Conservation (phyloP, 1,284 basidiomycete species). For the Puccinia polysora region DNA sequence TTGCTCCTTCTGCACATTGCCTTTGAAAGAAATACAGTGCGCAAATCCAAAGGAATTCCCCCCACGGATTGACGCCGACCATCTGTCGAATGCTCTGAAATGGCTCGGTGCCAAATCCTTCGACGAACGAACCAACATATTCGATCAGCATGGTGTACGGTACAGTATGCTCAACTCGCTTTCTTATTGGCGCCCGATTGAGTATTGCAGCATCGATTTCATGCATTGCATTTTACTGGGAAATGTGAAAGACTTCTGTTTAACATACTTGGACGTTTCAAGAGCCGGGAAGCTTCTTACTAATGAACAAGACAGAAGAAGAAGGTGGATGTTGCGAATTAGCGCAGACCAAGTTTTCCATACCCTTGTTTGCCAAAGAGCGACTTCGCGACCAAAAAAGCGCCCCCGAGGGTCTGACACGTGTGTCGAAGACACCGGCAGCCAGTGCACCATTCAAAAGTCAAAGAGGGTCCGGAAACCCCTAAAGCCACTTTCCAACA, state of each 20-base stretch:
- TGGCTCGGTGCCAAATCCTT: constrained; percentile 1
- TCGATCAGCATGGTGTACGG: constrained; percentile 19
- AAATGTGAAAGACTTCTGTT: constrained; percentile 9
- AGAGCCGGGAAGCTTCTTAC: constrained; percentile 7
- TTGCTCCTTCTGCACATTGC: constrained; percentile 24
- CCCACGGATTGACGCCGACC: neutral
- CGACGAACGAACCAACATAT: neutral
- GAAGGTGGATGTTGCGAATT: neutral
- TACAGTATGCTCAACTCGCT: constrained; percentile 25
- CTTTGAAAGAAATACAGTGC: neutral
- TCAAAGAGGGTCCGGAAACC: neutral
- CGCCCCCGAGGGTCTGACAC: neutral
- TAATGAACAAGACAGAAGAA: neutral
- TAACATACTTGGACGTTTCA: constrained; percentile 3
- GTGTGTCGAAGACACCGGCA: neutral
- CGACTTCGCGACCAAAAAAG: neutral
- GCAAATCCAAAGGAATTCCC: neutral
- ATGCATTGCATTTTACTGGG: constrained; percentile 33
- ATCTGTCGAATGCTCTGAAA: constrained; percentile 1
- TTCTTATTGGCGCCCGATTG: constrained; percentile 18
- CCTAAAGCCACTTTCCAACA: neutral
- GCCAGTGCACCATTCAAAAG: neutral
- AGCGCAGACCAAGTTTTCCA: constrained; percentile 9
- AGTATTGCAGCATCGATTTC: constrained; percentile 22
- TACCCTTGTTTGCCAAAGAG: neutral